Base-by-base conservation (phyloP, 805 yeast species). In the Starmerella floricola region DNA sequence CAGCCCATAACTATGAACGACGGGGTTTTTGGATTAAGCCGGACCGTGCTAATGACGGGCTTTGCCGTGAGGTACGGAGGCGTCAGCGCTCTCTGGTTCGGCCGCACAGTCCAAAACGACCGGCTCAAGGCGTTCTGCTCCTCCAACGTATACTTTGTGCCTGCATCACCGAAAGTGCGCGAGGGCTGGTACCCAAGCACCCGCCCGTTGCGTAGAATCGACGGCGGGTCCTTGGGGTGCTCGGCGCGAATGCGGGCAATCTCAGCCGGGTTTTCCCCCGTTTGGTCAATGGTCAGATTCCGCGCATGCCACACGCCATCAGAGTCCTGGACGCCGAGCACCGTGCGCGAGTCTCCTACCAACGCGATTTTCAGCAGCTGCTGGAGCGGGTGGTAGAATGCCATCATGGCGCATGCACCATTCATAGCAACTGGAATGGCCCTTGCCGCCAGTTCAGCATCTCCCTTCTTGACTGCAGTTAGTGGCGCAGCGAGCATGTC, bases 21-120 rank as follows among this genome's bases (percentile, higher is more conserved):
- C 51, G 80, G 76, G 48, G 79, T 74, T 17, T 70, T 66, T 1
- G 87, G 79, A 39, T 70, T 70, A 38, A 87, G 70, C 53, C 76
- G 74, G 11, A 85, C 79, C 1, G 94, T 79, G 4, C 94, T 78
- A 26, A 87, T 71, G 24, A 81, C 93, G 0, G 98, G 98, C 57
- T 78, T 86, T 0, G 97, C 96, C 1, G 97, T 88, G 16, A 88
- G 95, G 58, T 88, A 88, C 0, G 98, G 98, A 2, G 98, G 97
- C 3, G 95, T 78, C 45, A 74, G 66, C 45, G 82, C 69, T 26
- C 91, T 91, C 31, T 65, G 66, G 17, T 79, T 71, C 6, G 63
- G 52, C 42, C 71, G 63, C 58, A 88, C 73, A 31, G 94, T 88
- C 58, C 87, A 87, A 50, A 84, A 78, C 52, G 75, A 77, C 45